Conservation (phyloP, 2,329 filamentous ascomycete species). For the Colletotrichum melonis region DNA sequence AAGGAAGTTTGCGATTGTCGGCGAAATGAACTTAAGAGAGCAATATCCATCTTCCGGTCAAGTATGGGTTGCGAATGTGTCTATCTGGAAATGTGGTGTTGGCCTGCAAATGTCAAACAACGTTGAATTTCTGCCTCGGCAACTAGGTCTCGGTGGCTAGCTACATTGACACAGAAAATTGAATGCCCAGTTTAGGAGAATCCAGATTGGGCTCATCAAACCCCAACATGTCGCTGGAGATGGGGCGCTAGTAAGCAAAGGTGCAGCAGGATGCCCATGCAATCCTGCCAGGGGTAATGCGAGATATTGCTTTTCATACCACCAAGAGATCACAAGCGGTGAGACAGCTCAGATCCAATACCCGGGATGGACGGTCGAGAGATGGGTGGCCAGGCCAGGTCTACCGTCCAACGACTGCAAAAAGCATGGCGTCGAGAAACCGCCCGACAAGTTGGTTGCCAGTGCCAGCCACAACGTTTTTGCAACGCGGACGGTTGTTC, state of each 20-base stretch:
- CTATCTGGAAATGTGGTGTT: neutral
- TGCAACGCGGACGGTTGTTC: neutral
- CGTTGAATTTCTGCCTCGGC: neutral
- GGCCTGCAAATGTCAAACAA: neutral
- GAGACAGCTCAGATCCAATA: constrained; percentile 24
- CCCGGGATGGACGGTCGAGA: neutral
- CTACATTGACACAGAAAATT: neutral
- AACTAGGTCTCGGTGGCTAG: neutral
- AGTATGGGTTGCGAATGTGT: neutral
- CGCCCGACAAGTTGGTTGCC: neutral
- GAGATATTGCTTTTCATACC: constrained; percentile 23
- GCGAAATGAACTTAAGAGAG: neutral
- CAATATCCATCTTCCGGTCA: neutral
- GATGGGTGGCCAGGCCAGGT: neutral
- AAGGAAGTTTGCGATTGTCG: neutral
- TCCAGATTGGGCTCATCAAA: constrained; percentile 5
- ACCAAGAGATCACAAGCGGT: constrained; percentile 22
- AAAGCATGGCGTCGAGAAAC: constrained; percentile 12
- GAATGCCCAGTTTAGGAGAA: neutral
- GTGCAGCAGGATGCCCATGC: constrained; percentile 31
- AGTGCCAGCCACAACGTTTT: neutral
- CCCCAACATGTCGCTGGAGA: constrained; percentile 1
- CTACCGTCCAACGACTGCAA: neutral
- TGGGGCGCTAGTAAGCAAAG: neutral
- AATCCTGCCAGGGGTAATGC: constrained; percentile 24